A percentile compares a stretch with the other conserved stretches of the same genome.
Conservation (phyloP, 345 rosid genomes). For the Arabis hirsuta region DNA sequence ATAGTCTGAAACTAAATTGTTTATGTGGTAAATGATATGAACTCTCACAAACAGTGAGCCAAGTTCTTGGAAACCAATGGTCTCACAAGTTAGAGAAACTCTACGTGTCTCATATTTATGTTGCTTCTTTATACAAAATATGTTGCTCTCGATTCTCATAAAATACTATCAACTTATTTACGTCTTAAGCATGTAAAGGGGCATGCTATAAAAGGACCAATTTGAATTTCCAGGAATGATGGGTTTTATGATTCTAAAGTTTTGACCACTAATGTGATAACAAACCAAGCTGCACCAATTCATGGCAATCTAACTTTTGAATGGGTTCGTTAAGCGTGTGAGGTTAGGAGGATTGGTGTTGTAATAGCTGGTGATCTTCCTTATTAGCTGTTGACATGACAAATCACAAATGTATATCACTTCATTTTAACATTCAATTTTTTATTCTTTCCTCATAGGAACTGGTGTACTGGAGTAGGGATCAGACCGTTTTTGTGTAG, state of each 20-base stretch:
- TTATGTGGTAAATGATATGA: slow-evolving; percentile 12
- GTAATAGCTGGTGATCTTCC: background rate
- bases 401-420: background rate
- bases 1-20: background rate
- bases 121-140: too few species aligned
- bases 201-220: slow-evolving; percentile 1
- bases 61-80: background rate
- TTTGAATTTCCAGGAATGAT: background rate
- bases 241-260: background rate
- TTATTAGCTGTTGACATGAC: slow-evolving; percentile 4
- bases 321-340: background rate
- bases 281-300: too few species aligned
- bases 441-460: slow-evolving; percentile 21
- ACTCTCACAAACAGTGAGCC: slow-evolving; percentile 27
- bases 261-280: slow-evolving; percentile 12
- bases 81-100: too few species aligned
- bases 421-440: background rate
- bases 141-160: too few species aligned
- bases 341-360: slow-evolving; percentile 11
- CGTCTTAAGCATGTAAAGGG: background rate
- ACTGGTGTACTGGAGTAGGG: slow-evolving; percentile 17
- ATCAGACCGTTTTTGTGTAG: slow-evolving; percentile 2
- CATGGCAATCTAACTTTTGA: too few species aligned
- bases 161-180: slow-evolving; percentile 2
- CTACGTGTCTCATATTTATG: too few species aligned